Evolutionary conservation across 495 filamentous ascomycete genomes (phyloP).

Genomic region (Symbiotaphrina buchneri): DNA sequence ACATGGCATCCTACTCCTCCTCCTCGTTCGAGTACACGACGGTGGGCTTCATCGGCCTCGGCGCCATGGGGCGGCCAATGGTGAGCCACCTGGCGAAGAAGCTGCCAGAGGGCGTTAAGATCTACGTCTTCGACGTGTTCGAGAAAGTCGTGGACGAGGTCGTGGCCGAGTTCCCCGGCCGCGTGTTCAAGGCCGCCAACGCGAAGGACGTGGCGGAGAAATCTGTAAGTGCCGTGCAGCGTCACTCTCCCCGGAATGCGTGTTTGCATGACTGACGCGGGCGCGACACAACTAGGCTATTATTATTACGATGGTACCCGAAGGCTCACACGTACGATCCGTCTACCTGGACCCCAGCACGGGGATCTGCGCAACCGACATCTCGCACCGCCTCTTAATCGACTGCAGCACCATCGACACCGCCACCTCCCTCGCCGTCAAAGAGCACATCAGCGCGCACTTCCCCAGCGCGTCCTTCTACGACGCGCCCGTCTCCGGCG

Average conservation of each 20-base stretch:
- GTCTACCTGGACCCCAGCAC: conserved; percentile 13
- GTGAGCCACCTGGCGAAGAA: conserved; percentile 17
- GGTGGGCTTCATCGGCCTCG: conserved; percentile 26
- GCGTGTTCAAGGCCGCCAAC: conserved; percentile 9
- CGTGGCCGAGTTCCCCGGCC: conserved; percentile 9
- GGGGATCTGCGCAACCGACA: conserved; percentile 13
- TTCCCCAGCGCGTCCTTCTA: conserved; percentile 14
- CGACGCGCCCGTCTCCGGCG: conserved; percentile 22
- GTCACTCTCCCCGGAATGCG: background rate
- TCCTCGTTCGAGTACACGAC: too few relatives aligned
- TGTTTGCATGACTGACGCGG: too few relatives aligned
- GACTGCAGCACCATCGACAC: conserved; percentile 24
- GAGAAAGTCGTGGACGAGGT: conserved; percentile 13
- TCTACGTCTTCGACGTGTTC: conserved; percentile 20
- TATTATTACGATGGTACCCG: too few relatives aligned
- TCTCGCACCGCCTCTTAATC: conserved; percentile 14
- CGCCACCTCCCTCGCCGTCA: conserved; percentile 16
- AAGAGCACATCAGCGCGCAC: conserved; percentile 11
- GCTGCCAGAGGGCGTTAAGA: conserved; percentile 8
- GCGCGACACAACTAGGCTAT: too few relatives aligned
- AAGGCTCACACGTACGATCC: too few relatives aligned
- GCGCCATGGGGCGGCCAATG: conserved; percentile 25
- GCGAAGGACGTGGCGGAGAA: conserved; percentile 19
- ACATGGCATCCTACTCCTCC: too few relatives aligned
- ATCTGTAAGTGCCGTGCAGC: conserved; percentile 15